Percentiles rank a stretch among this genome's conserved stretches.
Conservation (phyloP, 441 rosid genomes). For the Aquilaria agallochum region DNA sequence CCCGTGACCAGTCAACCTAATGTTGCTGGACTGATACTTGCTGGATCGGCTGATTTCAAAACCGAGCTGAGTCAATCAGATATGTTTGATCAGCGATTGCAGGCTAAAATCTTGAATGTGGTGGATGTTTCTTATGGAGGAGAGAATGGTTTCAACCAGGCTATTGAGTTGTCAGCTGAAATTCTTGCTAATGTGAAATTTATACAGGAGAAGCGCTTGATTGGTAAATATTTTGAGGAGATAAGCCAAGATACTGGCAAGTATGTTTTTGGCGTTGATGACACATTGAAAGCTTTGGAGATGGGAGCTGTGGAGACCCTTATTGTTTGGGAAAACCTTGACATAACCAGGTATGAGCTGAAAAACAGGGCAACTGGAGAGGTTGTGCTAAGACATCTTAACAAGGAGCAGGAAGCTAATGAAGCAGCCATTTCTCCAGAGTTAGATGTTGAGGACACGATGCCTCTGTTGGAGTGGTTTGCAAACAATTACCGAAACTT, state of each 20-base stretch:
- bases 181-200: constrained; percentile 80
- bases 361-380: constrained; percentile 59
- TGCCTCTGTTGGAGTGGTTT: constrained; percentile 82
- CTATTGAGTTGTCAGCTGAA: constrained; percentile 82
- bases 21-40: constrained; percentile 83
- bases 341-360: constrained; percentile 51
- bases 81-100: constrained; percentile 88
- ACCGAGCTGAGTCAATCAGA: constrained; percentile 92
- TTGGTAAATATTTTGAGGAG: constrained; percentile 95
- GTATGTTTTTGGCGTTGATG: constrained; percentile 84
- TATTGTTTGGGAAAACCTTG: constrained; percentile 86
- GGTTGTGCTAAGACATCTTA: constrained; percentile 51
- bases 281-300: constrained; percentile 74
- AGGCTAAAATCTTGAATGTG: constrained; percentile 79
- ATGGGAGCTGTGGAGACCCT: constrained; percentile 88
- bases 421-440: constrained; percentile 47
- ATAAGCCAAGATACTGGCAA: constrained; percentile 90
- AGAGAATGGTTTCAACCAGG: constrained; percentile 90
- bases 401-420: constrained; percentile 65
- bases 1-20: constrained; percentile 89
- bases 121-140: constrained; percentile 93
- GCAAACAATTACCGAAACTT: constrained; percentile 74
- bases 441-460: constrained; percentile 62
- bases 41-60: constrained; percentile 95
- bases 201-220: constrained; percentile 84